phyloP scores from a whole-genome alignment of 2,329 filamentous ascomycete genomes.

The Simplicillium sp. region DNA sequence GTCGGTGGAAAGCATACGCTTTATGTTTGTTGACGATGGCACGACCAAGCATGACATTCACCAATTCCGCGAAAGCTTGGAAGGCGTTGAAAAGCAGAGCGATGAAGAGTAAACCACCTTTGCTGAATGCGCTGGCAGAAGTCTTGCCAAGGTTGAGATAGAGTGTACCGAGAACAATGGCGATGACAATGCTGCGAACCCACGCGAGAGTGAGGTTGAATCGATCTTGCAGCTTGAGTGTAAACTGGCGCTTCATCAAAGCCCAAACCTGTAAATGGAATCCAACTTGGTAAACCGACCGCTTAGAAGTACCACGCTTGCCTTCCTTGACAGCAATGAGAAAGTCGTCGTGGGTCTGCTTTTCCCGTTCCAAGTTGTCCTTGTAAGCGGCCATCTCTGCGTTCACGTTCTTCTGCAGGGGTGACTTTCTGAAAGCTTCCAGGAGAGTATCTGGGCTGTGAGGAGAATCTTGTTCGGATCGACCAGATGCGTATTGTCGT shows the following conservation, averaged over 20 bases:
- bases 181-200: slow-evolving; percentile 59
- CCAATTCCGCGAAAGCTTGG: slow-evolving; percentile 72
- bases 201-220: slow-evolving; percentile 68
- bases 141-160: slow-evolving; percentile 61
- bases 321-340: slow-evolving; percentile 64
- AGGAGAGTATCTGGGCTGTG: slow-evolving; percentile 57
- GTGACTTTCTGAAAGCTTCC: slow-evolving; percentile 60
- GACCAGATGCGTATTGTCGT: slow-evolving; percentile 62
- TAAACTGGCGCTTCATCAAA: slow-evolving; percentile 73
- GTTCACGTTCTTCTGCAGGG: slow-evolving; percentile 44
- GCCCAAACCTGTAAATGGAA: slow-evolving; percentile 79
- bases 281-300: slow-evolving; percentile 73
- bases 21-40: slow-evolving; percentile 77
- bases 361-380: slow-evolving; percentile 51
- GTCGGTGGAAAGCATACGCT: slow-evolving; percentile 73
- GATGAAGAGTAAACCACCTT: slow-evolving; percentile 74
- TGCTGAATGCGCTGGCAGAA: slow-evolving; percentile 65
- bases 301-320: slow-evolving; percentile 66
- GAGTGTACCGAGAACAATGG: slow-evolving; percentile 70
- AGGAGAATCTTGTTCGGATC: slow-evolving; percentile 56
- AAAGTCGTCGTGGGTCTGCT: slow-evolving; percentile 66
- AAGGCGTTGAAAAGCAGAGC: slow-evolving; percentile 80
- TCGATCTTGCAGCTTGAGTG: slow-evolving; percentile 78
- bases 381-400: slow-evolving; percentile 64
- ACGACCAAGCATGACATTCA: slow-evolving; percentile 64